phyloP scores from a whole-genome alignment of 345 rosid genomes.

The Acer negundo region DNA sequence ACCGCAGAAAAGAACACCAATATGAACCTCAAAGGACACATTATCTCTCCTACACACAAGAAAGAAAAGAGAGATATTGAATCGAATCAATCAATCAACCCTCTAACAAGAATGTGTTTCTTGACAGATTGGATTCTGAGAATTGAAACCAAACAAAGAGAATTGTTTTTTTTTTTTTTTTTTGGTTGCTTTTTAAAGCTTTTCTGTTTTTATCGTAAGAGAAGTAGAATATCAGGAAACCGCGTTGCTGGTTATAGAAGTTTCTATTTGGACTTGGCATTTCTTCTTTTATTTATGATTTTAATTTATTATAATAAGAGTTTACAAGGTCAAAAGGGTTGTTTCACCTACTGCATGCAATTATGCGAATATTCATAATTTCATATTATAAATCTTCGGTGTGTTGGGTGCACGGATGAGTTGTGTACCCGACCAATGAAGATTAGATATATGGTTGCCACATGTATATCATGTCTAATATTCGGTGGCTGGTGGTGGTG shows the following conservation, averaged over 20 bases:
- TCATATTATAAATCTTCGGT: no score
- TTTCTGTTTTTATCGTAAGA: neutral
- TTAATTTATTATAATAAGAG: no score
- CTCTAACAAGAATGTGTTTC: neutral
- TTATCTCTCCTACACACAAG: conserved; percentile 1
- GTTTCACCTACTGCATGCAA: conserved; percentile 20
- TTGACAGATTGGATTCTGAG: neutral
- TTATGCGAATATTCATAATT: neutral
- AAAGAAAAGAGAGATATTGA: conserved; percentile 25
- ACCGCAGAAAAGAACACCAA: conserved; percentile 88
- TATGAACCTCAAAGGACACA: conserved; percentile 88
- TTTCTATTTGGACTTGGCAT: conserved; percentile 7
- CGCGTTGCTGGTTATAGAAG: neutral
- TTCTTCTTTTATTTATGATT: no score
- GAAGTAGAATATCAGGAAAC: conserved; percentile 1
- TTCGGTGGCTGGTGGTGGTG: no score
- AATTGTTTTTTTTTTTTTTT: neutral
- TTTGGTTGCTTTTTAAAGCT: neutral
- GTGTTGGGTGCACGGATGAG: no score
- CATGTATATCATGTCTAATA: no score
- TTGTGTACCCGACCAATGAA: no score
- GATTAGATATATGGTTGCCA: no score
- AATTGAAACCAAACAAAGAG: neutral
- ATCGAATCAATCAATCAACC: neutral
- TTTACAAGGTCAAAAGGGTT: conserved; percentile 23